Conservation (phyloP, 805 yeast species). For the Kazachstania bromeliacearum region DNA sequence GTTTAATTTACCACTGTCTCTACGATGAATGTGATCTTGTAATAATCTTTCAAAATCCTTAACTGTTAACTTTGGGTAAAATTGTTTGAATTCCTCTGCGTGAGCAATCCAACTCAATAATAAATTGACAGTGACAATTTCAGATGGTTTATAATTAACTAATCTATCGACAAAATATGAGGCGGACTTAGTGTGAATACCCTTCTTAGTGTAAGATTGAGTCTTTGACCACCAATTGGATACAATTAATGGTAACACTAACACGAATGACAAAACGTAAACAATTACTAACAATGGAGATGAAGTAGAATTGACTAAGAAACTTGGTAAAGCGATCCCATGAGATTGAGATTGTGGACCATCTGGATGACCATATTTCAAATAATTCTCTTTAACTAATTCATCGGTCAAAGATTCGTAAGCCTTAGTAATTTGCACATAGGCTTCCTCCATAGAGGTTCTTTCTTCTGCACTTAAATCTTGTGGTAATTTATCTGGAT, state of each 20-base stretch:
- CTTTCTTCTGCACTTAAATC: slow-evolving; percentile 47
- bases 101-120: slow-evolving; percentile 50
- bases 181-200: slow-evolving; percentile 80
- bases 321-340: slow-evolving; percentile 92
- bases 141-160: slow-evolving; percentile 66
- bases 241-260: slow-evolving; percentile 70
- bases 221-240: slow-evolving; percentile 86
- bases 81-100: slow-evolving; percentile 53
- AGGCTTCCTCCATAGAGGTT: slow-evolving; percentile 58
- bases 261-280: slow-evolving; percentile 67
- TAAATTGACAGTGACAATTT: slow-evolving; percentile 44
- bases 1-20: slow-evolving; percentile 28
- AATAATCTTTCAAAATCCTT: slow-evolving; percentile 45
- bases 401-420: slow-evolving; percentile 94
- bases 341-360: slow-evolving; percentile 87
- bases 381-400: slow-evolving; percentile 65
- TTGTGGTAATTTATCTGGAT: slow-evolving; percentile 83
- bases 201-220: slow-evolving; percentile 69
- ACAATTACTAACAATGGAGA: slow-evolving; percentile 55
- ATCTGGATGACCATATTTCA: slow-evolving; percentile 93
- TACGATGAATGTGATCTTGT: slow-evolving; percentile 50
- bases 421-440: slow-evolving; percentile 79
- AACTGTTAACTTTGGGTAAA: slow-evolving; percentile 34
- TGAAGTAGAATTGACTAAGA: slow-evolving; percentile 73
- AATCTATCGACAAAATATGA: slow-evolving; percentile 59